Base-by-base conservation (phyloP, 2,329 filamentous ascomycete genomes). In the Penicillium sp. region DNA sequence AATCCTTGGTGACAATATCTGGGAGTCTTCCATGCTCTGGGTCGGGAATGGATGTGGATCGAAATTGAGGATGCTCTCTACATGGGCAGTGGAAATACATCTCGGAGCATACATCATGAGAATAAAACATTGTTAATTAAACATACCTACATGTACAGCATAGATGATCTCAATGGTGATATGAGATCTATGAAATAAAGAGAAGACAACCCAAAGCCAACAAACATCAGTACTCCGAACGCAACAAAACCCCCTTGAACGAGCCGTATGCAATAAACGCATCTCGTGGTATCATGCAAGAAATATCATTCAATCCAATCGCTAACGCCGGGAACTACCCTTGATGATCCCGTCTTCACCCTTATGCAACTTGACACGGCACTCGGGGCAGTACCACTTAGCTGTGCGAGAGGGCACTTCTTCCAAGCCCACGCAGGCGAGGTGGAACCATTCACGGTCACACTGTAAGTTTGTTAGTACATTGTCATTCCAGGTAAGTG, bases 331-430 rank as follows among this genome's bases (percentile, higher is more conserved):
- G 37, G 62, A 60, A 27, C 62, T 63, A 19, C 59, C 65, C 44
- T 64, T 68, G 28, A 72, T 66, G 30, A 73, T 72, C 3, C 71
- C 71, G 52, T 73, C 69, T 8, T 59, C 59, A 12, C 70, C 70
- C 54, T 72, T 75, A 47, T 70, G 67, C 34, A 73, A 65, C 59
- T 75, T 79, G 59, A 77, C 74, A 37, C 77, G 68, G 59, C 82
- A 85, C 34, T 82, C 78, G 0, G 81, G 81, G 66, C 82, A 86
- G 60, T 81, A 86, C 82, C 82, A 86, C 65, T 83, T 84, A 10
- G 77, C 75, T 11, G 80, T 77, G 19, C 81, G 75, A n/a, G 76
- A 75, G 7, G 82, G 82, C 28, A 81, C 73, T 45, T 81, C 80
- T 6, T 72, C 72, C 14, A 86, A 70, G 12, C 77, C 75, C 22